Evolutionary conservation across 2,329 filamentous ascomycete species (phyloP).

Genomic region (Cercospora canescens): DNA sequence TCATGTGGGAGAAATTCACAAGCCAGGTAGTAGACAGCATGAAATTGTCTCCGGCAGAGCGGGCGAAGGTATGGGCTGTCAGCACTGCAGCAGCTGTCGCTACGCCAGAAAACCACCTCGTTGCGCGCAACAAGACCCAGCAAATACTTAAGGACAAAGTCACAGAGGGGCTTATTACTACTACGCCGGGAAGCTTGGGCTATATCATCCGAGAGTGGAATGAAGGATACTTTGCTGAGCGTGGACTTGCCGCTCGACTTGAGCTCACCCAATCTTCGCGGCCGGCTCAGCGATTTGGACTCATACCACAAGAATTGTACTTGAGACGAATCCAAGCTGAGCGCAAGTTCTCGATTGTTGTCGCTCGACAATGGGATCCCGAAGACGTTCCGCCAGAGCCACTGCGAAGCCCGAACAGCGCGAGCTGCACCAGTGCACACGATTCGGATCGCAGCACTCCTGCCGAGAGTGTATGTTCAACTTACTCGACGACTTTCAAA

Average conservation of each 20-base stretch:
- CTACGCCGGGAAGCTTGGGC: conserved; percentile 21
- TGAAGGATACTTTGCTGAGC: conserved; percentile 25
- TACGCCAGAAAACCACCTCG: conserved; percentile 8
- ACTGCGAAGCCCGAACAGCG: not conserved
- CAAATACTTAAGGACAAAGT: conserved; percentile 26
- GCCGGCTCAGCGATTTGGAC: conserved; percentile 16
- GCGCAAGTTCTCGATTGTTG: conserved; percentile 27
- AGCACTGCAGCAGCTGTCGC: conserved; percentile 18
- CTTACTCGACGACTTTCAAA: not conserved
- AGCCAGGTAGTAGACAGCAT: conserved; percentile 21
- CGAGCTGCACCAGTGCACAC: not conserved
- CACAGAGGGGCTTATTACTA: conserved; percentile 21
- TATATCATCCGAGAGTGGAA: conserved; percentile 29
- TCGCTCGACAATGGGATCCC: conserved; percentile 21
- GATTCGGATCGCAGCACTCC: not conserved
- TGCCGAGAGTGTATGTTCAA: not conserved
- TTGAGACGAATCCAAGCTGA: conserved; percentile 24
- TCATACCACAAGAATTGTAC: conserved; percentile 16
- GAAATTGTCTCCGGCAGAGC: conserved; percentile 23
- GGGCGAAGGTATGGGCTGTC: conserved; percentile 24
- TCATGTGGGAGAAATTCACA: conserved; percentile 29
- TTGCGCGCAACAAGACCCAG: conserved; percentile 19
- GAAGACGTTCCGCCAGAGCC: not conserved
- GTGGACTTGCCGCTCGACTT: conserved; percentile 23
- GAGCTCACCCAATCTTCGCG: conserved; percentile 26